Conservation (phyloP, 2,329 filamentous ascomycete species). For the Calonectria pteridis region DNA sequence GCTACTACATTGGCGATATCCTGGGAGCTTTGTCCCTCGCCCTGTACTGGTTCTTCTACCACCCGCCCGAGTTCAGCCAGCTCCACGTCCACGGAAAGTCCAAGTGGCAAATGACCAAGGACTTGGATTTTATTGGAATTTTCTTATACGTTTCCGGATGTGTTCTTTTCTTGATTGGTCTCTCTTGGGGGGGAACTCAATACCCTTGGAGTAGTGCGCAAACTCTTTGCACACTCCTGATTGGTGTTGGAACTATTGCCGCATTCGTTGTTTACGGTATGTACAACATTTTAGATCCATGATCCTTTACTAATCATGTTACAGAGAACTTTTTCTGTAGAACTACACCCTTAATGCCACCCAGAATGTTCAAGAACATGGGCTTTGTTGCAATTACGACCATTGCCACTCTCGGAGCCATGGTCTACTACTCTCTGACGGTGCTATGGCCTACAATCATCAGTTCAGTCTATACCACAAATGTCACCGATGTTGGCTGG, state of each 20-base stretch:
- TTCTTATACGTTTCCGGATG: conserved; percentile 56
- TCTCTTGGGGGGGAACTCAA: conserved; percentile 55
- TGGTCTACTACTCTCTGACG: conserved; percentile 59
- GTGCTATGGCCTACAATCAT: conserved; percentile 59
- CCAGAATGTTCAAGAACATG: conserved; percentile 54
- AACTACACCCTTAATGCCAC: conserved; percentile 56
- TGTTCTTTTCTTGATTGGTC: conserved; percentile 57
- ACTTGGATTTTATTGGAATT: conserved; percentile 60
- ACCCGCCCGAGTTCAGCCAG: conserved; percentile 59
- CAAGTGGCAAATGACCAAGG: conserved; percentile 52
- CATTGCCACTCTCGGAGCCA: conserved; percentile 54
- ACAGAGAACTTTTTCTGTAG: conserved; percentile 51
- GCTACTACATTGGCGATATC: conserved; percentile 61
- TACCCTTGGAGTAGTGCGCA: conserved; percentile 57
- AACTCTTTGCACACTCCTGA: conserved; percentile 51
- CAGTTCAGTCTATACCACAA: conserved; percentile 51
- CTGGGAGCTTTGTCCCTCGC: conserved; percentile 53
- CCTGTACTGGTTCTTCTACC: conserved; percentile 59
- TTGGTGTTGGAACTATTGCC: conserved; percentile 51
- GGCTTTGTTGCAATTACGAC: conserved; percentile 55
- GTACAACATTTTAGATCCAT: neutral
- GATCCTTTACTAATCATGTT: neutral
- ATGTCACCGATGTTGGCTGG: conserved; percentile 54
- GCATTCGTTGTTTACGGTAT: conserved; percentile 53
- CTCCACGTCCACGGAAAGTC: conserved; percentile 54